Evolutionary conservation across 495 filamentous ascomycete species (phyloP).

Genomic region (Neurospora sp.): DNA sequence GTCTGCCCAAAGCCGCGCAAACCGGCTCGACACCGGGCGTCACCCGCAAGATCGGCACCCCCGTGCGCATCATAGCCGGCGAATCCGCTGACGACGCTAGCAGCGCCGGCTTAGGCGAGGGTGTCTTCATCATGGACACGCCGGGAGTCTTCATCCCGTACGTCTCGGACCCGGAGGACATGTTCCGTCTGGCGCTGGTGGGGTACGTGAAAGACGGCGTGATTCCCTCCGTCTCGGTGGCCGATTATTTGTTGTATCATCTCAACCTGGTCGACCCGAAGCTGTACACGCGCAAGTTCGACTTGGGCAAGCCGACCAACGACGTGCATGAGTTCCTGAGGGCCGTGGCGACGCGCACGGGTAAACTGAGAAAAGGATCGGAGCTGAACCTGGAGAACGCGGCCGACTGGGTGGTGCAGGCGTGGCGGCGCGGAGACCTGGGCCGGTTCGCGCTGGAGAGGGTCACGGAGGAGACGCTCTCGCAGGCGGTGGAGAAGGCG

Average conservation of each 20-base stretch:
- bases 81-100: conserved; percentile 8
- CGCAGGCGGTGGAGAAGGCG: conserved; percentile 27
- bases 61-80: conserved; percentile 59
- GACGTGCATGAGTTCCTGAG: conserved; percentile 61
- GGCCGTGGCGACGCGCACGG: conserved; percentile 58
- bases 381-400: conserved; percentile 59
- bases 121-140: conserved; percentile 43
- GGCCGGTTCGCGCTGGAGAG: conserved; percentile 77
- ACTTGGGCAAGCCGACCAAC: conserved; percentile 57
- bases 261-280: conserved; percentile 54
- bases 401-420: conserved; percentile 74
- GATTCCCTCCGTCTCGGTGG: conserved; percentile 61
- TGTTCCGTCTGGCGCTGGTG: conserved; percentile 86
- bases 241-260: conserved; percentile 81
- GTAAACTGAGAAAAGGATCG: conserved; percentile 67
- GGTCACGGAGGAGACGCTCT: conserved; percentile 47
- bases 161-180: conserved; percentile 69
- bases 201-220: conserved; percentile 87
- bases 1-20: conserved; percentile 59
- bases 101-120: conserved; percentile 27
- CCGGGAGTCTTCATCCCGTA: conserved; percentile 89
- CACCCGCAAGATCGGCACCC: conserved; percentile 72
- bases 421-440: conserved; percentile 68
- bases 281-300: conserved; percentile 50
- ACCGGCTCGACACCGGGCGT: conserved; percentile 85